Percentiles rank a stretch among this genome's conserved stretches.
Evolutionary conservation across 2,329 filamentous ascomycete species (phyloP).

Genomic region (Penicillium occitanis): DNA sequence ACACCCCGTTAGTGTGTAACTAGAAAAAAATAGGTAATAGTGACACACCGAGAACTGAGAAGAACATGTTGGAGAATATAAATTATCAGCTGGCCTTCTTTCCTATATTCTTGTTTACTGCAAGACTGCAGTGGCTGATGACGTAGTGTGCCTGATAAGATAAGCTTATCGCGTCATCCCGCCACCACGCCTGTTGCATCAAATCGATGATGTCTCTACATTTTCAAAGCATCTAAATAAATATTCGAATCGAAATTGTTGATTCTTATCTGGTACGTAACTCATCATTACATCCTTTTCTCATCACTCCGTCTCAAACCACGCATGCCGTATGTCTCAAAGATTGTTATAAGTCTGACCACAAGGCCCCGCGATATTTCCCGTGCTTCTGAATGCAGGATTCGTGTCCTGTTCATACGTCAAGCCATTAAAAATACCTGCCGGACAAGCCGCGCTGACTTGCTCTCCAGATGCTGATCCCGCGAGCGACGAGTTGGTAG

Average conservation of each 20-base stretch:
- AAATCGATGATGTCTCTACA: background rate
- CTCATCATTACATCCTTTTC: background rate
- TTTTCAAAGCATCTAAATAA: background rate
- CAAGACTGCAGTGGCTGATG: background rate
- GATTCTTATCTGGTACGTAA: background rate
- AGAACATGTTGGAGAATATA: background rate
- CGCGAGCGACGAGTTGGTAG: slow-evolving; percentile 12
- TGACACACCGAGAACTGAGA: background rate
- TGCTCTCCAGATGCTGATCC: slow-evolving; percentile 11
- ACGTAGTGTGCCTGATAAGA: background rate
- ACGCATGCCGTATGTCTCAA: background rate
- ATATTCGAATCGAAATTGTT: background rate
- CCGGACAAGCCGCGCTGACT: slow-evolving; percentile 10
- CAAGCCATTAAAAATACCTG: slow-evolving; percentile 10
- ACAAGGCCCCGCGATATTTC: slow-evolving; percentile 19
- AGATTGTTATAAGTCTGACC: slow-evolving; percentile 15
- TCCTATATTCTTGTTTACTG: background rate
- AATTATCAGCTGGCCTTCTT: background rate
- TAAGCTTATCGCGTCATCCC: background rate
- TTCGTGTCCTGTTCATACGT: slow-evolving; percentile 15
- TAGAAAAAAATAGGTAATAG: background rate
- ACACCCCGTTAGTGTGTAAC: background rate
- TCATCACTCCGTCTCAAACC: background rate
- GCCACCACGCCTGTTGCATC: too few species aligned
- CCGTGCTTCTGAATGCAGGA: slow-evolving; percentile 16